phyloP scores from a whole-genome alignment of 176 grass and related monocot species.

The Juncus inflexus region DNA sequence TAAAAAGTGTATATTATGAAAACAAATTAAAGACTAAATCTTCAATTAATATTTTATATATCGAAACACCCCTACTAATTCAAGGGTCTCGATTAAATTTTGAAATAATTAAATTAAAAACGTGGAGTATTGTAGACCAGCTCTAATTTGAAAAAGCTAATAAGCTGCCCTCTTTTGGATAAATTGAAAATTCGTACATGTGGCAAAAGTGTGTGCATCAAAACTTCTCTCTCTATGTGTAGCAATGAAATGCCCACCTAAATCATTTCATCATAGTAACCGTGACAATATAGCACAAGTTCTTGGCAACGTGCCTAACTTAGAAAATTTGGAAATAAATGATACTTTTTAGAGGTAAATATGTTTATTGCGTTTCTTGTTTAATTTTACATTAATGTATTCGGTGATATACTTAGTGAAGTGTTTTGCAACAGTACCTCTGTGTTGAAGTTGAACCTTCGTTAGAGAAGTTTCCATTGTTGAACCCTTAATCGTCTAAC shows the following conservation, averaged over 20 bases:
- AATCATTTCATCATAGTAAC: neutral
- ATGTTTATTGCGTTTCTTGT: neutral
- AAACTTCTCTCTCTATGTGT: neutral
- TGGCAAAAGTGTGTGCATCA: neutral
- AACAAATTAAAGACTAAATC: too few species aligned
- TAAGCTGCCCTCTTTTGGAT: conserved; percentile 11
- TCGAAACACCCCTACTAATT: too few species aligned
- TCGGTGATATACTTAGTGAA: neutral
- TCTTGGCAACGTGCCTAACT: neutral
- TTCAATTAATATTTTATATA: too few species aligned
- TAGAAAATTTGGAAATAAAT: neutral
- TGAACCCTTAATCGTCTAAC: neutral
- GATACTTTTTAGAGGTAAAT: neutral
- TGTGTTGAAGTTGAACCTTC: neutral
- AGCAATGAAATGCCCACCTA: neutral
- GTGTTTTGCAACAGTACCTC: neutral
- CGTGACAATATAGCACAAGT: neutral
- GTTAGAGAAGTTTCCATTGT: neutral
- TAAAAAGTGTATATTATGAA: too few species aligned
- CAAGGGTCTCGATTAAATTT: too few species aligned
- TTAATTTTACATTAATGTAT: neutral
- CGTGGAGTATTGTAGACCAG: too few species aligned
- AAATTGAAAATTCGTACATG: neutral
- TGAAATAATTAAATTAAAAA: too few species aligned
- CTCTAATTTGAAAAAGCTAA: conserved; percentile 12